Percentiles rank a stretch among this genome's conserved stretches.
phyloP scores from a whole-genome alignment of 129 eudicot genomes.

The Arctium minus region DNA sequence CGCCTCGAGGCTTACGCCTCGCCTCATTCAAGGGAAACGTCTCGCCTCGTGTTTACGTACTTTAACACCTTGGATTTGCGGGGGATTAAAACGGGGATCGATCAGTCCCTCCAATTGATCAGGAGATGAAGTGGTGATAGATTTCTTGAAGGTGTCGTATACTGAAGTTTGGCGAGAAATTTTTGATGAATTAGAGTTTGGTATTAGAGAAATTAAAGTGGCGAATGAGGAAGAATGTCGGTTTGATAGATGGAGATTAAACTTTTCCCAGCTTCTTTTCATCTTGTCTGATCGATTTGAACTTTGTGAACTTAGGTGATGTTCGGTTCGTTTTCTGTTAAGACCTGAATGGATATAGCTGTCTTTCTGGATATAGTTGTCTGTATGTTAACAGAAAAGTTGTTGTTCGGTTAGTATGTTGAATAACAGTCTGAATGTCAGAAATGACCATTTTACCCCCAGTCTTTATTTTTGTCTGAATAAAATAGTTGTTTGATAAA shows the following conservation, averaged over 20 bases:
- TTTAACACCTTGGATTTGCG: background rate
- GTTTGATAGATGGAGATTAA: constrained; percentile 16
- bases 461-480: too few relatives aligned
- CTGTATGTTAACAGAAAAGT: too few relatives aligned
- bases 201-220: constrained; percentile 18
- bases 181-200: constrained; percentile 14
- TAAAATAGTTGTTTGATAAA: too few relatives aligned
- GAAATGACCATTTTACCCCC: too few relatives aligned
- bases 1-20: too few relatives aligned
- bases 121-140: constrained; percentile 30
- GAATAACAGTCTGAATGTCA: too few relatives aligned
- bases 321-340: too few relatives aligned
- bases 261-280: constrained; percentile 40
- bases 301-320: background rate
- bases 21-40: too few relatives aligned
- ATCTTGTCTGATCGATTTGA: constrained; percentile 25
- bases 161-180: constrained; percentile 28
- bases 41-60: too few relatives aligned
- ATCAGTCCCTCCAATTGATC: constrained; percentile 43
- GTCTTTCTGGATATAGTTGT: too few relatives aligned
- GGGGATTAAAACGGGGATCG: constrained; percentile 29
- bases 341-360: too few relatives aligned
- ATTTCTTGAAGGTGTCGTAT: constrained; percentile 23
- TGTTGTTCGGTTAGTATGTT: too few relatives aligned
- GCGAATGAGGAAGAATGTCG: background rate